These are phyloP conservation scores for Elsinoe ampelina DNA, from an alignment of 2,329 filamentous ascomycete genomes.

Conservation along the genomic window DNA sequence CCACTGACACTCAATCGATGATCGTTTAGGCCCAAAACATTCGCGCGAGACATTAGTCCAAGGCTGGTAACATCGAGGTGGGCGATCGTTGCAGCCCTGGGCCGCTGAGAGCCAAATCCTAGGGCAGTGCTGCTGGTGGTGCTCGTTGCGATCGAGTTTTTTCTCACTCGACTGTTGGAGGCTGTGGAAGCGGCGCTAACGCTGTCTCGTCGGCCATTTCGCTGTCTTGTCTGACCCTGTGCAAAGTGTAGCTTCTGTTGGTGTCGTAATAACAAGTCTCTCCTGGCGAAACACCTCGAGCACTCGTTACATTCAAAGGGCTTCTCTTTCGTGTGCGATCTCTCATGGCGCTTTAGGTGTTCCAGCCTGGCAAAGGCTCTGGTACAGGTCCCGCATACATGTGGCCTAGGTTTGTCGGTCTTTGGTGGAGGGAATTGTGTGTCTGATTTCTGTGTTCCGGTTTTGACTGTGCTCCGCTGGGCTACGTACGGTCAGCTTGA, in stretches of 20 bases:
- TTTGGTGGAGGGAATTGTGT: conserved; percentile 70
- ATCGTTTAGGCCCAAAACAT: conserved; percentile 14
- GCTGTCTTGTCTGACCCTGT: conserved; percentile 73
- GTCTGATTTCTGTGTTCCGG: conserved; percentile 1
- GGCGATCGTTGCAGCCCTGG: conserved; percentile 90
- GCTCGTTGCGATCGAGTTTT: conserved; percentile 73
- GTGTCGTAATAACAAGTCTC: conserved; percentile 84
- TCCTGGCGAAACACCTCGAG: conserved; percentile 83
- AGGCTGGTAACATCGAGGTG: conserved; percentile 74
- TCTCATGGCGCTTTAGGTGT: conserved; percentile 93
- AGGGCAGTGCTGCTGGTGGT: conserved; percentile 41
- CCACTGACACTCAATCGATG: conserved; percentile 49
- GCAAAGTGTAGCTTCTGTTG: conserved; percentile 98
- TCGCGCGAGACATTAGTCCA: conserved; percentile 35
- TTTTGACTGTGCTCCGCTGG: conserved; percentile 3
- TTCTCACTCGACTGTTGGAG: conserved; percentile 66
- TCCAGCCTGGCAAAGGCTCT: conserved; percentile 91
- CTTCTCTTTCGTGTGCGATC: conserved; percentile 98
- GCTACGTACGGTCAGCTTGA: background rate
- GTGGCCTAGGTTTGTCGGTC: conserved; percentile 92
- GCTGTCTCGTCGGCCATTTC: conserved; percentile 78
- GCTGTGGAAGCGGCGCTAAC: conserved; percentile 60
- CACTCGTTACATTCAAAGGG: conserved; percentile 97
- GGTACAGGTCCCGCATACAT: conserved; percentile 83
- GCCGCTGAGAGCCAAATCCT: conserved; percentile 58